Evolutionary conservation across 495 filamentous ascomycete genomes (phyloP), one percentile per base, ranked within the genome.

Genomic region (Hypoxylon cercidicola): DNA sequence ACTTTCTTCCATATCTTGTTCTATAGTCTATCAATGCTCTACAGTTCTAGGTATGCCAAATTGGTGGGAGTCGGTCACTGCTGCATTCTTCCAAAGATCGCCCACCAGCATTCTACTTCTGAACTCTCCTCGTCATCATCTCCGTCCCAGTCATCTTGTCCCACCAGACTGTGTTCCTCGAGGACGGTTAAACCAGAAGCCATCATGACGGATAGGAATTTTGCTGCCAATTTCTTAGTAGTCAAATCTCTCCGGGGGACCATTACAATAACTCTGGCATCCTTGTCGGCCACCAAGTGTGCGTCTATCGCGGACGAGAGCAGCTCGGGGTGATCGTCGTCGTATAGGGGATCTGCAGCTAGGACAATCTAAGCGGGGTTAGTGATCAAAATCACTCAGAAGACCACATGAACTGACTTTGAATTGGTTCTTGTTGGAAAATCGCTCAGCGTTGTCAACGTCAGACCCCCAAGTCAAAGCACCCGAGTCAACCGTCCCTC

Each of bases 71-170:
- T n/a, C n/a, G 25, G 25, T 39, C 9, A 16, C n/a, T 1, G 39
- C 34, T 46, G 59, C 18, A 55, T 52, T 35, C 77, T 67, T 40
- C 64, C 71, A 56, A 81, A 81, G 10, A 83, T 60, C 1, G 75
- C 81, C 74, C 74, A 80, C 81, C 80, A 81, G 34, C 81, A 82
- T 21, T 79, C 75, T 7, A 81, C 72, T 2, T 48, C 44, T 12
- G 59, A 51, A 11, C 55, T 52, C 9, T 75, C 77, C 8, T 72
- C 77, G 9, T 77, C 77, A 11, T 75, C 74, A 5, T 72, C 79
- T 79, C 79, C 74, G 6, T 72, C 79, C 79, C 79, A 83, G 34
- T 82, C 78, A 45, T 83, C 81, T 54, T 81, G 69, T 9, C 79
- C 80, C 0, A 69, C 55, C 9, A 81, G 66, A 1, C 66, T 49